Evolutionary conservation across 2,329 filamentous ascomycete genomes (phyloP).

Genomic region (Colletotrichum navitas): DNA sequence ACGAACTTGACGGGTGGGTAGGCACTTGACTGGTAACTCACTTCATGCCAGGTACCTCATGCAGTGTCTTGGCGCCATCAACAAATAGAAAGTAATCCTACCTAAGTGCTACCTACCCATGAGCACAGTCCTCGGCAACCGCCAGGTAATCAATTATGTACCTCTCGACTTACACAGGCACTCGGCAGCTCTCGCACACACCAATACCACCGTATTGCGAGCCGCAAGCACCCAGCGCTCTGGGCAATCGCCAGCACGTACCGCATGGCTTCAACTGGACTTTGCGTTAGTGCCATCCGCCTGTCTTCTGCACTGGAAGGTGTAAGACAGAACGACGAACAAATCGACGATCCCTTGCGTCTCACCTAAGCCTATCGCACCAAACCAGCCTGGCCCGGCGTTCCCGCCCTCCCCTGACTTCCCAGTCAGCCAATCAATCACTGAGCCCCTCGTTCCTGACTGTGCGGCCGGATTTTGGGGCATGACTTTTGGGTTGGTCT

Average conservation of each 20-base stretch:
- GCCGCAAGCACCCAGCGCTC: slow-evolving; percentile 18
- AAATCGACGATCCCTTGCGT: slow-evolving; percentile 35
- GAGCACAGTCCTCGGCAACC: not conserved
- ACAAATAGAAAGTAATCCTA: slow-evolving; percentile 1
- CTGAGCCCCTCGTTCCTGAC: slow-evolving; percentile 19
- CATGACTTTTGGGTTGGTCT: slow-evolving; percentile 2
- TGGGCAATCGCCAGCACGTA: slow-evolving; percentile 27
- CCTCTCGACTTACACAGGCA: not conserved
- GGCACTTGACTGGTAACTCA: not conserved
- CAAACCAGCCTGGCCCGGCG: slow-evolving; percentile 27
- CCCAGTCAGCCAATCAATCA: slow-evolving; percentile 20
- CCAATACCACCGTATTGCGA: not conserved
- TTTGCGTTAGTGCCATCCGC: slow-evolving; percentile 28
- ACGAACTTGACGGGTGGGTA: not conserved
- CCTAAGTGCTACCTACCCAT: not conserved
- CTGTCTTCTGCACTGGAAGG: slow-evolving; percentile 23
- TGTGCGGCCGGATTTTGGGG: slow-evolving; percentile 1
- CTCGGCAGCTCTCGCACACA: not conserved
- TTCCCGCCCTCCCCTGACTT: slow-evolving; percentile 16
- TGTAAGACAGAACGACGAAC: slow-evolving; percentile 26
- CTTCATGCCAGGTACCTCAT: slow-evolving; percentile 11
- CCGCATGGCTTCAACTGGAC: slow-evolving; percentile 27
- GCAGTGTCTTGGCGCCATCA: slow-evolving; percentile 26
- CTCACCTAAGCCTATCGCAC: slow-evolving; percentile 22
- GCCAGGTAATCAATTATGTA: not conserved